Conservation (phyloP, 2,329 filamentous ascomycete genomes). For the Onygena corvina region DNA sequence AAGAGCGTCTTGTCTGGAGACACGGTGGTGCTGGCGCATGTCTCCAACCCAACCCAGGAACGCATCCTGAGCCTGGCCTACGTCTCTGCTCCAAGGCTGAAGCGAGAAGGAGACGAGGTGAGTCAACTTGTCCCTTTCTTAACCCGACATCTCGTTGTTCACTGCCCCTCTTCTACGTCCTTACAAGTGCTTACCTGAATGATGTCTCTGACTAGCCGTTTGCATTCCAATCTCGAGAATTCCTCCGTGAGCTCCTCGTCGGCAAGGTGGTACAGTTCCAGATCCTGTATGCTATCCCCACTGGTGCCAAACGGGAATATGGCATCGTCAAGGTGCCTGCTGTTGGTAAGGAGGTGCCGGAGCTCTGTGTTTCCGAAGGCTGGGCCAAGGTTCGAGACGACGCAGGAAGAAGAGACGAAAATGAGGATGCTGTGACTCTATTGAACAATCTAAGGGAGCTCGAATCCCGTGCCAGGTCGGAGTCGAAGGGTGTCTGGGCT, state of each 20-base stretch:
- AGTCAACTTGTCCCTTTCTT: constrained; percentile 7
- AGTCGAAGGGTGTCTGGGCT: constrained; percentile 71
- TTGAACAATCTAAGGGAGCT: constrained; percentile 66
- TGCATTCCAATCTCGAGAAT: constrained; percentile 90
- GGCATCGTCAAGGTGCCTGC: constrained; percentile 66
- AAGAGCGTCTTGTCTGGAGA: constrained; percentile 93
- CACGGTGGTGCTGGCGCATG: constrained; percentile 70
- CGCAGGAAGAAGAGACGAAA: constrained; percentile 74
- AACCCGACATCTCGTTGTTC: not conserved
- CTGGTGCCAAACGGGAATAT: constrained; percentile 67
- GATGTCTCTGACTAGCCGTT: constrained; percentile 47
- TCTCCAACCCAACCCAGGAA: constrained; percentile 70
- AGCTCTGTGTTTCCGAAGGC: constrained; percentile 72
- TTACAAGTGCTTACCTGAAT: too few species aligned
- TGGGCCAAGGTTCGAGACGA: constrained; percentile 93
- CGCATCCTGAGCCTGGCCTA: constrained; percentile 82
- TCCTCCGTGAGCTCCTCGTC: constrained; percentile 68
- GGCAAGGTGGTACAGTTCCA: constrained; percentile 80
- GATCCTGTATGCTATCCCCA: constrained; percentile 76
- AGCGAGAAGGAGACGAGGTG: constrained; percentile 77
- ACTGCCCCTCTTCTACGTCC: not conserved
- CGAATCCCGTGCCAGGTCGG: constrained; percentile 65
- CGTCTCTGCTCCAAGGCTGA: constrained; percentile 75
- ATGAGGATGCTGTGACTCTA: constrained; percentile 56
- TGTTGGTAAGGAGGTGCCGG: constrained; percentile 65